Conservation (phyloP, 2,329 filamentous ascomycete genomes). For the Aspergillus clavatus region DNA sequence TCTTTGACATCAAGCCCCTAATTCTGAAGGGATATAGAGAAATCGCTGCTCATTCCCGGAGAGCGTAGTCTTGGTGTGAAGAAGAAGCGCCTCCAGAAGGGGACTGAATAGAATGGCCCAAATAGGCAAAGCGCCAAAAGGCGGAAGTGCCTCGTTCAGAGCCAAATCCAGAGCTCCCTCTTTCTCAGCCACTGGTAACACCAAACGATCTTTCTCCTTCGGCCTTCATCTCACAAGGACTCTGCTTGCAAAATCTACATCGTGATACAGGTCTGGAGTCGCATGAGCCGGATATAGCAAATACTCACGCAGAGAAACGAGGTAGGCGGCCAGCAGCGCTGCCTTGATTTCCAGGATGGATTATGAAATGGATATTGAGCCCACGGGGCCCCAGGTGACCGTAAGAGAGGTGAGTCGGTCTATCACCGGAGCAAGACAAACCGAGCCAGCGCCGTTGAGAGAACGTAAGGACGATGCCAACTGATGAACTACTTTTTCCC, state of each 20-base stretch:
- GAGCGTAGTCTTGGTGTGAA: too few species aligned
- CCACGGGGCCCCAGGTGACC: slow-evolving; percentile 45
- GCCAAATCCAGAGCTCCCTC: neutral
- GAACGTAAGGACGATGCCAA: too few species aligned
- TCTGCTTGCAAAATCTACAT: neutral
- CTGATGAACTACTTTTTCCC: slow-evolving; percentile 1
- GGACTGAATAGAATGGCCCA: too few species aligned
- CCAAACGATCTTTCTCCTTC: neutral
- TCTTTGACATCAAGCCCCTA: too few species aligned
- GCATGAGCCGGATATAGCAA: neutral
- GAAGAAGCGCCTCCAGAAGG: too few species aligned
- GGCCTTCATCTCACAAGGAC: neutral
- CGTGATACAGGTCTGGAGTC: neutral
- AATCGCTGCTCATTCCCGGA: too few species aligned
- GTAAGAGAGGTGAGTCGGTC: slow-evolving; percentile 44
- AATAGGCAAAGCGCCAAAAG: neutral
- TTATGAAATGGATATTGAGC: slow-evolving; percentile 47
- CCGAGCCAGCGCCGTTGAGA: too few species aligned
- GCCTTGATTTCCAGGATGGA: slow-evolving; percentile 34
- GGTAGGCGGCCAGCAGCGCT: slow-evolving; percentile 19
- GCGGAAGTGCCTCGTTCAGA: neutral
- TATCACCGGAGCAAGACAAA: too few species aligned
- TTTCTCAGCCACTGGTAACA: neutral
- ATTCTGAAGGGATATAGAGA: too few species aligned
- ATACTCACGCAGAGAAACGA: neutral